phyloP scores from a whole-genome alignment of 2,329 filamentous ascomycete genomes.

The Phyllosticta citribraziliensis region DNA sequence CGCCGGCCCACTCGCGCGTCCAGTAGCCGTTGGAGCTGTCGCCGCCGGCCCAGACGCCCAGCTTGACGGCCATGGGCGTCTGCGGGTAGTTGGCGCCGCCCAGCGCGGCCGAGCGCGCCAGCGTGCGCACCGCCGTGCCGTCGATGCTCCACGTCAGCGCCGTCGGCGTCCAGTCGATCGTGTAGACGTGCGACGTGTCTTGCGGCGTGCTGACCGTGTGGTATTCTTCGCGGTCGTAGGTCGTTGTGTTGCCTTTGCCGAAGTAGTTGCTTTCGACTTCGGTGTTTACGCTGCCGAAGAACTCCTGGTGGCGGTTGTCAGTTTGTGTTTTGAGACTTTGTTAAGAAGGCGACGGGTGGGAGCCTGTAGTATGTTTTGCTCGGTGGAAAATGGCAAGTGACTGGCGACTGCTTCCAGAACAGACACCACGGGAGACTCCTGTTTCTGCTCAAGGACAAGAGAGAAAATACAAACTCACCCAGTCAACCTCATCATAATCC shows the following conservation, averaged over 20 bases:
- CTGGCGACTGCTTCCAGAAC: background rate
- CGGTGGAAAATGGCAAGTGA: too few species aligned
- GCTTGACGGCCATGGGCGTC: slow-evolving; percentile 55
- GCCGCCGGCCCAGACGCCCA: slow-evolving; percentile 42
- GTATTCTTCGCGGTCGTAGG: slow-evolving; percentile 59
- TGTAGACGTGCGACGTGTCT: slow-evolving; percentile 55
- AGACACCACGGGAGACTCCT: background rate
- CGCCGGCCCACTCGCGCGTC: slow-evolving; percentile 59
- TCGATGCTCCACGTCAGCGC: slow-evolving; percentile 62
- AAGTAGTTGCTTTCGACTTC: slow-evolving; percentile 61
- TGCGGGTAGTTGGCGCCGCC: slow-evolving; percentile 59
- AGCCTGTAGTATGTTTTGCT: too few species aligned
- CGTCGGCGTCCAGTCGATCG: slow-evolving; percentile 61
- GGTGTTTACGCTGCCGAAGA: slow-evolving; percentile 47
- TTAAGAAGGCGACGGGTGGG: background rate
- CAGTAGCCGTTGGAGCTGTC: slow-evolving; percentile 31
- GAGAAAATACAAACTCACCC: slow-evolving; percentile 3
- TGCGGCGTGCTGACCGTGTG: slow-evolving; percentile 47
- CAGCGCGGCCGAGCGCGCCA: slow-evolving; percentile 46
- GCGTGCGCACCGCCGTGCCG: slow-evolving; percentile 51
- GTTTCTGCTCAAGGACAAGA: too few species aligned
- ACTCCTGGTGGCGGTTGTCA: slow-evolving; percentile 22
- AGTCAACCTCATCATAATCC: slow-evolving; percentile 14
- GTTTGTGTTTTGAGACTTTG: background rate
- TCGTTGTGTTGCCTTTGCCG: slow-evolving; percentile 59